A percentile compares a stretch with the other conserved stretches of the same genome.
These are phyloP conservation scores for Cordyceps cicadae DNA, from an alignment of 2,329 filamentous ascomycete species.

Conservation along the genomic window DNA sequence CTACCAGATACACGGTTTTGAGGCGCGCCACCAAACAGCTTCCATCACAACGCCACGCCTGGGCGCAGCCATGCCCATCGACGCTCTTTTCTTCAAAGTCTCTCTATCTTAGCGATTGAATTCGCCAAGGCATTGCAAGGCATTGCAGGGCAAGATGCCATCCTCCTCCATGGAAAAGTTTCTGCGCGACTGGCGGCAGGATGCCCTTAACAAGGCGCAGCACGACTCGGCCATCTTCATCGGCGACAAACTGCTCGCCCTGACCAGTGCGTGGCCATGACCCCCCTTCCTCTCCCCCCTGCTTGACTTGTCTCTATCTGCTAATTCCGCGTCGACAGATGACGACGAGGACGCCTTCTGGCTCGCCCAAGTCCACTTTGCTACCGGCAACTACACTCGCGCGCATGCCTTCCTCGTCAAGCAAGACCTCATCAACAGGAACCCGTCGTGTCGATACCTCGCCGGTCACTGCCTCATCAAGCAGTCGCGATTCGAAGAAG, in stretches of 20 bases:
- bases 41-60: not conserved
- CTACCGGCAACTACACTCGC: constrained; percentile 87
- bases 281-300: too few species aligned
- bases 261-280: constrained; percentile 63
- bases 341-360: constrained; percentile 92
- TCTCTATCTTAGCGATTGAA: not conserved
- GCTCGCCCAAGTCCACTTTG: constrained; percentile 97
- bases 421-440: constrained; percentile 73
- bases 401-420: constrained; percentile 79
- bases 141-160: too few species aligned
- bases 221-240: constrained; percentile 96
- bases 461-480: constrained; percentile 92
- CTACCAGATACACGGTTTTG: not conserved
- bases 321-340: constrained; percentile 41
- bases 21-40: constrained; percentile 4
- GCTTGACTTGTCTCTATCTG: too few species aligned
- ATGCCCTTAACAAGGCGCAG: constrained; percentile 91
- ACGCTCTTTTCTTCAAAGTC: not conserved
- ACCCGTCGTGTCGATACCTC: constrained; percentile 82
- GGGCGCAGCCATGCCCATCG: not conserved
- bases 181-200: constrained; percentile 87
- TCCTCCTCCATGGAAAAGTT: constrained; percentile 70
- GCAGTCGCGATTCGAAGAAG: constrained; percentile 83
- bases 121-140: not conserved
- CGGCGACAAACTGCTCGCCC: constrained; percentile 88